phyloP scores from a whole-genome alignment of 2,329 filamentous ascomycete genomes.

The Pseudogymnoascus sp. region DNA sequence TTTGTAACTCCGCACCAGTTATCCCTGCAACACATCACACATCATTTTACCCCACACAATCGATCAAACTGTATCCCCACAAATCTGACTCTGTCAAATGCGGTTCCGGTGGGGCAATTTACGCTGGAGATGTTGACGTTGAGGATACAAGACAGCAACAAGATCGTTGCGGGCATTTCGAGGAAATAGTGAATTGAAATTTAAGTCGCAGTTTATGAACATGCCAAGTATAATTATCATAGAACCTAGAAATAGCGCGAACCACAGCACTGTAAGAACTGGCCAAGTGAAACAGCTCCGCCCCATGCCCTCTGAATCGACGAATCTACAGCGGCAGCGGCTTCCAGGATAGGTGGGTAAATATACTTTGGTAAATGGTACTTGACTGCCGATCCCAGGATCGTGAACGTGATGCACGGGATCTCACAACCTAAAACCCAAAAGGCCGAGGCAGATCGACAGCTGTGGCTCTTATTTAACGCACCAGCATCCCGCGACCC shows the following conservation, averaged over 20 bases:
- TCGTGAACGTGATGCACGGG: background rate
- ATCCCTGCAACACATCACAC: background rate
- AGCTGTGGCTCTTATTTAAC: background rate
- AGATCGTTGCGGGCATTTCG: background rate
- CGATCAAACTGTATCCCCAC: background rate
- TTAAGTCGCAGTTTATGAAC: background rate
- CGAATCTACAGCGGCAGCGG: background rate
- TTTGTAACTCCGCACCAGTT: background rate
- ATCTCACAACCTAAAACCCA: background rate
- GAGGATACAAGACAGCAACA: background rate
- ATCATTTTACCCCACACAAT: background rate
- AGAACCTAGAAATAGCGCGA: background rate
- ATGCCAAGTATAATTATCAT: background rate
- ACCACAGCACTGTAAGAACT: background rate
- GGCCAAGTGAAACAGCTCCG: background rate
- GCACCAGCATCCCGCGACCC: background rate
- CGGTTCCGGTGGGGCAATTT: background rate
- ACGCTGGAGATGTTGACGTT: background rate
- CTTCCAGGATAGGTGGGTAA: background rate
- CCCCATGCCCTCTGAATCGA: background rate
- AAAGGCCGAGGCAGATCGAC: conserved; percentile 5
- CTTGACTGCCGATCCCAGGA: background rate
- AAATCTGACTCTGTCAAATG: background rate
- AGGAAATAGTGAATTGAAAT: background rate
- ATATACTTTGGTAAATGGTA: background rate